Evolutionary conservation across 768 basidiomycete genomes (phyloP), one percentile per base, ranked within the genome.

Genomic region (Boletellus emodensis): DNA sequence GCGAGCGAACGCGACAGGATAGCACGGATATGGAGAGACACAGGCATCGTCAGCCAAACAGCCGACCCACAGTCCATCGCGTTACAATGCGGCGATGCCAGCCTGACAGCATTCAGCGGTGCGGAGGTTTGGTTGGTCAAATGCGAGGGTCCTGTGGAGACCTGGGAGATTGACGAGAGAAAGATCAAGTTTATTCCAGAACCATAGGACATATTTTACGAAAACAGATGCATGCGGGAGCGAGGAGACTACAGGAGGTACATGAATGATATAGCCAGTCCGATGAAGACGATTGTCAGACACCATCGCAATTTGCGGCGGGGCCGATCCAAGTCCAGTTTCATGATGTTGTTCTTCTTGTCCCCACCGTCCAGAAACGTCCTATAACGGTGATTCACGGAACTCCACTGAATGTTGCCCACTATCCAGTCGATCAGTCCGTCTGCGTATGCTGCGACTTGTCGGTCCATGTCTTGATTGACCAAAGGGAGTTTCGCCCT

Each of bases 91-190:
- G 62, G 53, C 1, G 53, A 52, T n/a, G 51, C 57, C n/a, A 71
- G 67, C 70, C 46, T 82, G 14, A 50, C 58, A 18, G 72, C 72
- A 7, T 81, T 84, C 43, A 57, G 62, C 32, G 74, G 73, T 6
- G 54, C 54, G 36, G 82, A 85, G 57, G 62, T 85, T 28, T 87
- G 84, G 85, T 60, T 80, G 30, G 74, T 73, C n/a, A 61, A 70
- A 28, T 86, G 83, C 56, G 75, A 77, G 15, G 84, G 84, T 13
- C 79, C 76, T 0, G 82, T 85, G 0, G 77, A 79, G 50, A 67
- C 63, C 18, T 87, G 85, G 85, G 60, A 65, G 38, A 68, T 84
- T 3, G 58, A 53, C 13, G 51, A 79, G 24, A 75, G 72, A 30
- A 77, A 68, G 53, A 60, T 75, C n/a, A 46, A 34, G 6, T 22